Base-by-base conservation (phyloP, 192 early-diverging fungal genomes). In the Backusella psychrophila region DNA sequence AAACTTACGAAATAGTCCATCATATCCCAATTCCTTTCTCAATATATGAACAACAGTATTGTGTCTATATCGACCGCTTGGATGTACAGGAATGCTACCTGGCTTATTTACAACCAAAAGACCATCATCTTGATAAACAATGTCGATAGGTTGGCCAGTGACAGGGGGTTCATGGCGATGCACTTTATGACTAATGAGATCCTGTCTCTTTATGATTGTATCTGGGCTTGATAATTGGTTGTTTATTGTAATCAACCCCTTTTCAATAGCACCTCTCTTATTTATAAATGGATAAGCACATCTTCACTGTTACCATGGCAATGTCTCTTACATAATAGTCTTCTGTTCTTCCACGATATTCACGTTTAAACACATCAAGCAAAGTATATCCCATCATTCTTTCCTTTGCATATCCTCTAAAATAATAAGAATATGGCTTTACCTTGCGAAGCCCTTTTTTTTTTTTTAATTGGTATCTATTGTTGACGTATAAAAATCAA, bases 101-200 rank as follows among this genome's bases (percentile, higher is more conserved):
- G 97, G 97, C 81, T 98, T 98, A 81, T 94, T 87, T 11, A 98
- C 86, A 21, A 96, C 87, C 66, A 97, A 83, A 26, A 92, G 68
- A 0, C 91, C 84, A n/a, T 91, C 85, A 19, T 92, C 89, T 17
- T 83, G 44, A 26, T 81, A 63, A 0, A 97, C 87, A 7, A 98
- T 87, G 7, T 85, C 74, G 23, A 97, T 84, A 4, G 86, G 69
- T 34, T 84, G 66, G 12, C 82, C 87, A 7, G 90, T 88, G 0
- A 97, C 92, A 14, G 97, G 97, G 4, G 97, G 97, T 83, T 98
- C 97, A 80, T 98, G 97, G 0, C 97, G 91, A 83, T 98, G 97
- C 23, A 93, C 91, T 31, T 84, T 78, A 78, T 97, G 95, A 6
- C 85, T 84, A 33, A 98, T 84, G 19, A 94, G 69, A 69, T 98